Base-by-base conservation (phyloP, 2,329 filamentous ascomycete genomes). In the Plectosphaerella cucumerina region DNA sequence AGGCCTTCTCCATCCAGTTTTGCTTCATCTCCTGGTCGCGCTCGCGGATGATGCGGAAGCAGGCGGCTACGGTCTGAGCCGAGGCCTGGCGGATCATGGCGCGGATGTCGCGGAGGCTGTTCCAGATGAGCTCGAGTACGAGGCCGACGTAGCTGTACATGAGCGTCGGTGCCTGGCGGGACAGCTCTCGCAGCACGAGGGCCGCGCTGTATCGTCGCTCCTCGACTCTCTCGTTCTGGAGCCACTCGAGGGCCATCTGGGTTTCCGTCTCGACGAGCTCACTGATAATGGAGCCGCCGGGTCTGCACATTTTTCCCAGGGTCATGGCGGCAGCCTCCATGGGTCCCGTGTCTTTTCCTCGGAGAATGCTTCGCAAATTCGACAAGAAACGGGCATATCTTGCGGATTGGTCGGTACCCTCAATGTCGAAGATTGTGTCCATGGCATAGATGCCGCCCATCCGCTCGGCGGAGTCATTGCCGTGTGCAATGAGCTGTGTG, bases 181-280 rank as follows among this genome's bases (percentile, higher is more conserved):
- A 91, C 52, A 99, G 79, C 67, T 99, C 94, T 52, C 92, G 84
- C 50, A 99, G 81, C 31, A 96, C 86, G 21, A 99, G 80, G 8
- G 96, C 93, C 17, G 94, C 92, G 52, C 92, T 93, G 65, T 97
- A 97, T 60, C 94, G 84, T 60, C 93, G 82, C 65, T 93, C 93
- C 72, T 99, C 94, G 60, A 96, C 86, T 58, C 93, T 84, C 66
- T 97, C 95, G 46, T 92, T 92, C 65, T 97, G 93, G 51, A 99
- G 82, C 89, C 92, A 97, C 72, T 99, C 94, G 49, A 99, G 78
- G 2, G 95, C 92, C 17, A 91, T 94, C 68, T 97, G 95, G 55
- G 97, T 92, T 70, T 99, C 93, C 50, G 91, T 93, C 65, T 99
- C 94, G 51, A 99, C 94, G 50, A 99, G 77, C 69, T 97, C 93